A percentile compares a stretch with the other conserved stretches of the same genome.
phyloP scores from a whole-genome alignment of 192 early-diverging fungal genomes.

The Phlyctochytrium planicorne region DNA sequence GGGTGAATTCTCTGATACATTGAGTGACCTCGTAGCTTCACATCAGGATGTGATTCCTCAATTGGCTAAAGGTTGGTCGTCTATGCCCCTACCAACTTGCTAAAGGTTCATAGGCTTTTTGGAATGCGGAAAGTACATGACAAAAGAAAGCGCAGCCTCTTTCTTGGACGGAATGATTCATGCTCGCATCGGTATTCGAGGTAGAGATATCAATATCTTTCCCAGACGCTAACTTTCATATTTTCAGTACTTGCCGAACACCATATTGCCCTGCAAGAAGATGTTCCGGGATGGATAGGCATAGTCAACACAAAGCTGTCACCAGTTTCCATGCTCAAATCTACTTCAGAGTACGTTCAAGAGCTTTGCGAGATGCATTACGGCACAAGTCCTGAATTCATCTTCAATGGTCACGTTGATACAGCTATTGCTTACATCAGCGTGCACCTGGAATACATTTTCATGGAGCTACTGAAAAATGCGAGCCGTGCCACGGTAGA shows the following conservation, averaged over 20 bases:
- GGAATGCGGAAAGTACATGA: slow-evolving; percentile 89
- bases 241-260: slow-evolving; percentile 82
- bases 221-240: neutral
- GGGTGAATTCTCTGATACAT: slow-evolving; percentile 64
- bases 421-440: slow-evolving; percentile 78
- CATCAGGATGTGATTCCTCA: slow-evolving; percentile 87
- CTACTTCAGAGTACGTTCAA: slow-evolving; percentile 70
- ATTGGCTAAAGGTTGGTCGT: slow-evolving; percentile 71
- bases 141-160: slow-evolving; percentile 55
- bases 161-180: slow-evolving; percentile 89
- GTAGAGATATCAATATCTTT: slow-evolving; percentile 19
- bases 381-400: slow-evolving; percentile 70
- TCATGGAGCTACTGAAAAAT: slow-evolving; percentile 90
- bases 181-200: slow-evolving; percentile 86
- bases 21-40: slow-evolving; percentile 71
- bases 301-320: slow-evolving; percentile 77
- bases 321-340: slow-evolving; percentile 66
- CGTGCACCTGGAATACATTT: slow-evolving; percentile 92
- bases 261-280: slow-evolving; percentile 71
- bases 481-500: slow-evolving; percentile 79
- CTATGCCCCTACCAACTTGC: neutral
- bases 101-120: slow-evolving; percentile 62
- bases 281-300: slow-evolving; percentile 68
- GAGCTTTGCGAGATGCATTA: slow-evolving; percentile 93
- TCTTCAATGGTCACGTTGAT: slow-evolving; percentile 65